phyloP scores from a whole-genome alignment of 139 green algal species.

The Chlamydomonas urium region DNA sequence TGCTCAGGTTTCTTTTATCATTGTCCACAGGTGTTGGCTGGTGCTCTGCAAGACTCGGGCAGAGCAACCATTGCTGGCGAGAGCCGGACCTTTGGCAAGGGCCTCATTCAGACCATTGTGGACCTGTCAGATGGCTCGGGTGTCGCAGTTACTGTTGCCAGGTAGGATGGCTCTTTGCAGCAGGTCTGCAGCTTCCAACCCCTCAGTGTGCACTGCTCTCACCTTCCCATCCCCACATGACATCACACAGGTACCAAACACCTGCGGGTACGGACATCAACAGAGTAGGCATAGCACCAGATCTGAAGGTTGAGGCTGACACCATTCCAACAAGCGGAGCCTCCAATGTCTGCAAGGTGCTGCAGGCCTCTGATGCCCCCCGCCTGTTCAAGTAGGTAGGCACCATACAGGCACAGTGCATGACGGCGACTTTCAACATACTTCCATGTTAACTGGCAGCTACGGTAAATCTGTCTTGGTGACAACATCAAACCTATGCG shows the following conservation, averaged over 20 bases:
- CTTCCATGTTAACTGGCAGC: too few species aligned
- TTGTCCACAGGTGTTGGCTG: slow-evolving; percentile 75
- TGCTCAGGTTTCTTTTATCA: too few species aligned
- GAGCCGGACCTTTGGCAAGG: slow-evolving; percentile 90
- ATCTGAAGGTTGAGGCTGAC: background rate
- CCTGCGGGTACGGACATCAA: slow-evolving; percentile 38
- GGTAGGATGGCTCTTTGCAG: too few species aligned
- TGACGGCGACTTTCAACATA: too few species aligned
- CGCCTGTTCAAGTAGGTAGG: background rate
- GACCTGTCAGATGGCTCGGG: slow-evolving; percentile 85
- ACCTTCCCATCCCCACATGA: too few species aligned
- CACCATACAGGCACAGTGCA: too few species aligned
- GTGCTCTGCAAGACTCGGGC: slow-evolving; percentile 90
- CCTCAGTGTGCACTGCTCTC: too few species aligned
- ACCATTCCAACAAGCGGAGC: background rate
- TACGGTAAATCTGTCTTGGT: too few species aligned
- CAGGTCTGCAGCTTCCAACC: too few species aligned
- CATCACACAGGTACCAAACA: slow-evolving; percentile 71
- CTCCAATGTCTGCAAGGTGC: background rate
- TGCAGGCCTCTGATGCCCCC: background rate
- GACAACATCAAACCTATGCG: too few species aligned
- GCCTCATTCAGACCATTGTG: slow-evolving; percentile 94
- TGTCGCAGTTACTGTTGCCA: slow-evolving; percentile 87
- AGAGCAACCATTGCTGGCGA: slow-evolving; percentile 69
- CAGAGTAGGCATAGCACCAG: slow-evolving; percentile 13